Evolutionary conservation across 2,329 filamentous ascomycete species (phyloP).

Genomic region (Sporothrix sp.): DNA sequence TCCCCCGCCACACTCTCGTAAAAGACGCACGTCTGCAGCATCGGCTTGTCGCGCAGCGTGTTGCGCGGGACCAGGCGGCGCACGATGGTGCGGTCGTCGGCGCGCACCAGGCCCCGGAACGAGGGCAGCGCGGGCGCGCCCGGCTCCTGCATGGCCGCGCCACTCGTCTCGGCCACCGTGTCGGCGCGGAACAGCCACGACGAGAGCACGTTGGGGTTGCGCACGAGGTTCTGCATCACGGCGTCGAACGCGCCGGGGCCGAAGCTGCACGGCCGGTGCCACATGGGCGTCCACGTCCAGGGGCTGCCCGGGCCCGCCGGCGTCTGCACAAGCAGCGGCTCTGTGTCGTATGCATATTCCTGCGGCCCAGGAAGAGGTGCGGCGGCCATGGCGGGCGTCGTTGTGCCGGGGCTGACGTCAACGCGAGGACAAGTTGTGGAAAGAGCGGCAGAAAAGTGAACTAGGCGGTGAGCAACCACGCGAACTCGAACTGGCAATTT

Average conservation of each 20-base stretch:
- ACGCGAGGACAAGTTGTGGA: no score
- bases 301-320: neutral
- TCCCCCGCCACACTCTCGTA: slow-evolving; percentile 31
- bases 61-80: slow-evolving; percentile 76
- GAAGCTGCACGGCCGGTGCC: slow-evolving; percentile 51
- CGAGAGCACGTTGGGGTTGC: slow-evolving; percentile 72
- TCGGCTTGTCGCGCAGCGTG: slow-evolving; percentile 58
- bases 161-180: slow-evolving; percentile 47
- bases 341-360: slow-evolving; percentile 14
- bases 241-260: slow-evolving; percentile 50
- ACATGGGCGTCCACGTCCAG: slow-evolving; percentile 43
- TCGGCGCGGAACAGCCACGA: slow-evolving; percentile 71
- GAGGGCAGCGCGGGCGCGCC: slow-evolving; percentile 14
- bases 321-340: slow-evolving; percentile 10
- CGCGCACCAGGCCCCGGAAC: slow-evolving; percentile 15
- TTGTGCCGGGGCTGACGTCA: no score
- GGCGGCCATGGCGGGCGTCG: no score
- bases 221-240: slow-evolving; percentile 65
- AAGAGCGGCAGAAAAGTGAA: no score
- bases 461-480: no score
- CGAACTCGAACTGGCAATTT: no score
- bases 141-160: neutral
- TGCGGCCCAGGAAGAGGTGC: slow-evolving; percentile 1
- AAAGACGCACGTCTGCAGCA: slow-evolving; percentile 77
- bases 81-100: slow-evolving; percentile 55